A percentile compares a stretch with the other conserved stretches of the same genome.
Evolutionary conservation across 177 flowering plant genomes (phyloP).

Genomic region (Vitis hybrid): DNA sequence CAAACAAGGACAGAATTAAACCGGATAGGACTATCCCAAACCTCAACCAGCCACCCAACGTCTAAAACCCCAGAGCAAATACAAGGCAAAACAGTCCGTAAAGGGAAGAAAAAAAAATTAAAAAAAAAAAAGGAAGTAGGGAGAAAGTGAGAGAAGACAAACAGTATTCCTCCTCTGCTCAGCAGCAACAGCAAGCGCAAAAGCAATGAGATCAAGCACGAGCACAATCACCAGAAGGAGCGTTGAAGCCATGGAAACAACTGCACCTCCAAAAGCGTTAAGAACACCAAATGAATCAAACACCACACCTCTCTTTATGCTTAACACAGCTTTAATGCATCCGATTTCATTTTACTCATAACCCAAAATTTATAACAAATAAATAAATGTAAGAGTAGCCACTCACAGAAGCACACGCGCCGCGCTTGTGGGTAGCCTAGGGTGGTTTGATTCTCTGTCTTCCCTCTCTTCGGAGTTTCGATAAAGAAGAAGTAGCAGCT

Average conservation of each 20-base stretch:
- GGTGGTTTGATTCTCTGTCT: too few relatives aligned
- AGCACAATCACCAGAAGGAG: conserved; percentile 51
- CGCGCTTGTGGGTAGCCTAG: too few relatives aligned
- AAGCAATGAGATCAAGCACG: conserved; percentile 63
- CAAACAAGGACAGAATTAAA: background rate
- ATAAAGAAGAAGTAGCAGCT: too few relatives aligned
- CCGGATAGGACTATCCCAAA: background rate
- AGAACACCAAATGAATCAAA: background rate
- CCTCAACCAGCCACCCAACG: background rate
- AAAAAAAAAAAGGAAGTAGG: background rate
- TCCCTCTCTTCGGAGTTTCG: too few relatives aligned
- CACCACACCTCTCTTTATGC: background rate
- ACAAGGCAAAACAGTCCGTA: background rate
- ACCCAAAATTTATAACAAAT: too few relatives aligned
- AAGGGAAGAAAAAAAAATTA: background rate
- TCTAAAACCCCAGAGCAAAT: background rate
- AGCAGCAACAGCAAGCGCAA: conserved; percentile 73
- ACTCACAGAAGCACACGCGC: too few relatives aligned
- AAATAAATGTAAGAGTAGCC: too few relatives aligned
- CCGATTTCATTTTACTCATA: background rate
- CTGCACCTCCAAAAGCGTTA: background rate
- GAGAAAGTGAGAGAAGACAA: conserved; percentile 9
- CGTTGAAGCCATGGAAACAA: conserved; percentile 37
- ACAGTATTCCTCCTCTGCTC: conserved; percentile 61
- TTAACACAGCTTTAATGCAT: background rate